Base-by-base conservation (phyloP, 2,329 filamentous ascomycete genomes). In the Cadophora sp. region DNA sequence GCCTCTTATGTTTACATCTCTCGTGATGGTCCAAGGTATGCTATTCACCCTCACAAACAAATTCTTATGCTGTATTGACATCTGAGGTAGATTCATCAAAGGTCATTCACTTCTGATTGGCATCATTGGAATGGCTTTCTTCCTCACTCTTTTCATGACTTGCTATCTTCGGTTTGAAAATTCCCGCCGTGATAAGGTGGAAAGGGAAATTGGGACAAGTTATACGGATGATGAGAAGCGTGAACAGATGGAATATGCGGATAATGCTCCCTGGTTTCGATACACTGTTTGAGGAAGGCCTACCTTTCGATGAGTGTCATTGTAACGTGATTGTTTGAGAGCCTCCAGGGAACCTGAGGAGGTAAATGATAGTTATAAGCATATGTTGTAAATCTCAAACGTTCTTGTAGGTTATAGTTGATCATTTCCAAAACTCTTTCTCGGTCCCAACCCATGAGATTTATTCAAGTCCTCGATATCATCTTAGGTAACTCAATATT, bases 161-260 rank as follows among this genome's bases (percentile, higher is more conserved):
- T 68, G 80, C 3, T 76, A 81, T 41, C 76, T 85, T 72, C 68
- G 79, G 73, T 63, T 73, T 27, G 78, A 84, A 76, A 85, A 85
- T 67, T 74, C 71, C 67, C 81, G 79, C 76, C 78, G 84, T 47
- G 81, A 82, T 47, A 64, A 47, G 20, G 9, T 60, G 4, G 66
- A 48, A 18, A 16, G 24, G 7, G 33, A 62, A 11, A 50, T 1
- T 41, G 53, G 33, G 20, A 33, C 33, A 2, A 45, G 30, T 1
- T 56, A 53, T 20, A 45, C 62, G 9, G 61, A 65, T 22, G 59
- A 62, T 45, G 56, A 64, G 43, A 66, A 66, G 43, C 53, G 50
- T 27, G 63, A 65, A 24, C 62, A 64, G 16, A 62, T 64, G 50
- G 65, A 67, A 14, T 39, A 39, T 41, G 67, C 62, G 16, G 67